These are phyloP conservation scores for Alisma plantagoaquatica DNA, from an alignment of 106 monocot species.

Conservation along the genomic window DNA sequence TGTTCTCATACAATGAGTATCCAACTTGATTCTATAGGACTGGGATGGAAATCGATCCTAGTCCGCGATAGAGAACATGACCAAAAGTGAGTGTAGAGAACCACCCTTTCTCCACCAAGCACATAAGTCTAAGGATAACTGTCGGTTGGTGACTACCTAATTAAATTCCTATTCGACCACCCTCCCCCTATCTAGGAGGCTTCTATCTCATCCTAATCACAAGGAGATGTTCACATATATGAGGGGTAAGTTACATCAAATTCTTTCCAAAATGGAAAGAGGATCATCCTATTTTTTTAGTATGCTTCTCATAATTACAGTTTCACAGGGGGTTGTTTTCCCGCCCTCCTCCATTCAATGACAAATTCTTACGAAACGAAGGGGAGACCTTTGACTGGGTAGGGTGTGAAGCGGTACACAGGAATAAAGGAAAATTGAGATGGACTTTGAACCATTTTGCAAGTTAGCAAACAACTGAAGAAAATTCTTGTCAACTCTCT, in stretches of 20 bases:
- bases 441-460: too few species aligned
- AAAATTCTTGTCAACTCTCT: too few species aligned
- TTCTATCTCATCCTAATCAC: slow-evolving; percentile 24
- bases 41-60: slow-evolving; percentile 17
- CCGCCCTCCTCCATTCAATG: too few species aligned
- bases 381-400: too few species aligned
- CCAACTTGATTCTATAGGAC: slow-evolving; percentile 15
- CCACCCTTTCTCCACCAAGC: slow-evolving; percentile 20
- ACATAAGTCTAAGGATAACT: slow-evolving; percentile 17
- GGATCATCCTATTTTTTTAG: background rate
- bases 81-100: slow-evolving; percentile 21
- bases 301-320: background rate
- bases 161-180: slow-evolving; percentile 3
- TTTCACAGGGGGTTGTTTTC: background rate
- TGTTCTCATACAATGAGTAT: slow-evolving; percentile 24
- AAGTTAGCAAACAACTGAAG: too few species aligned
- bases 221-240: slow-evolving; percentile 17
- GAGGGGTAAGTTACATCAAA: slow-evolving; percentile 1
- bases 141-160: slow-evolving; percentile 11
- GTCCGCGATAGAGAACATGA: slow-evolving; percentile 21
- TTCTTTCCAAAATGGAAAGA: background rate
- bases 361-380: too few species aligned
- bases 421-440: too few species aligned
- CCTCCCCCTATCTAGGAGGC: slow-evolving; percentile 6
- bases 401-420: too few species aligned